Conservation (phyloP, 78 protist species). For the Speleostelium caveatum region DNA sequence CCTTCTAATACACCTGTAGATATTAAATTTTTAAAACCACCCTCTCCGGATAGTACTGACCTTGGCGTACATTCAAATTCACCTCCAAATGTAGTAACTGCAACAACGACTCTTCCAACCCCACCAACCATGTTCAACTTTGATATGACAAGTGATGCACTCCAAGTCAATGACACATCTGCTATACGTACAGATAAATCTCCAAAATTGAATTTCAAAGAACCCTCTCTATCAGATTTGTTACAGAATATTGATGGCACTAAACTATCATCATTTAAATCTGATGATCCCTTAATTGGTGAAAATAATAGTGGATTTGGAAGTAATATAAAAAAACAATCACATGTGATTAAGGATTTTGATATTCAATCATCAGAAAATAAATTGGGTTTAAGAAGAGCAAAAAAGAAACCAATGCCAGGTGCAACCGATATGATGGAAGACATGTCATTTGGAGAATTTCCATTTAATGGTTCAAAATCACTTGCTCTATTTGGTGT, state of each 20-base stretch:
- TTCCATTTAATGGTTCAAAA: constrained; percentile 31
- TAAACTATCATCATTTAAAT: not conserved
- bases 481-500: constrained; percentile 68
- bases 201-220: not conserved
- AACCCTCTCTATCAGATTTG: constrained; percentile 21
- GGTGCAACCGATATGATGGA: constrained; percentile 63
- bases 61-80: not conserved
- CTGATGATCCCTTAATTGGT: not conserved
- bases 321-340: not conserved
- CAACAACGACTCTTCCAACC: not conserved
- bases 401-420: constrained; percentile 68
- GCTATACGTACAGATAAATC: not conserved
- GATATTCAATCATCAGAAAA: constrained; percentile 47
- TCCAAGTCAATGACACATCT: not conserved
- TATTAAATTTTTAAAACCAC: not conserved
- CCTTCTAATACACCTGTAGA: not conserved
- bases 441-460: constrained; percentile 47
- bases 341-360: constrained; percentile 18
- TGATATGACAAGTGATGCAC: constrained; percentile 5
- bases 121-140: not conserved
- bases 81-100: not conserved
- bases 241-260: not conserved
- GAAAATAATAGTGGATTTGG: not conserved
- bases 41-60: not conserved
- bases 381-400: constrained; percentile 68